Evolutionary conservation across 2,329 filamentous ascomycete species (phyloP), one percentile per base, ranked within the genome.

Genomic region (Fusarium anguioides): DNA sequence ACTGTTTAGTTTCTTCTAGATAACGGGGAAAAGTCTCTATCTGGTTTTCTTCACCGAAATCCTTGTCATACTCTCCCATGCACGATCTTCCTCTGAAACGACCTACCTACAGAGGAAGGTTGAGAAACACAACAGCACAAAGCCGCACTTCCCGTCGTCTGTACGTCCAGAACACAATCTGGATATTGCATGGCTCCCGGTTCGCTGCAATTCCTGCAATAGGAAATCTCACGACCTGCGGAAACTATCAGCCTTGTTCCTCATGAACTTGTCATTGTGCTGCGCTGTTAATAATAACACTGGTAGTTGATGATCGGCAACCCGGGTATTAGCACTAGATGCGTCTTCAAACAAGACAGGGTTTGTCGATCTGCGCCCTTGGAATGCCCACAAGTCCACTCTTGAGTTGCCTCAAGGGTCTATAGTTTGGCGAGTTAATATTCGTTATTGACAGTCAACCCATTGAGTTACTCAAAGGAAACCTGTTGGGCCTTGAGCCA

Each of bases 171-270:
- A 41, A 42, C 39, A 60, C 58, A 49, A 67, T 41, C 48, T 40
- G 50, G 59, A 51, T 26, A 50, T 53, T 49, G 49, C 59, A 60
- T 67, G 53, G 64, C 52, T 52, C 51, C 55, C 57, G 41, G 47
- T 70, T 72, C 70, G 70, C 70, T 59, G 68, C 66, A 68, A 70
- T 72, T 72, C 60, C 70, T 71, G 44, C 37, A 68, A 68, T 47
- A 26, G 58, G 70, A 42, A 62, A 52, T 66, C 39, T 52, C 45
- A 67, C 68, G 56, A n/a, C 52, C 33, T 52, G 37, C 35, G 26
- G 60, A 61, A 56, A 36, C 24, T 15, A 37, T 62, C 53, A 69
- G 64, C 59, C 69, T 63, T 72, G 46, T 44, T 52, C 27, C 29
- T 27, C 15, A 20, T n/a, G 27, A 36, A 18, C 23, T 35, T 48